phyloP scores from a whole-genome alignment of 495 filamentous ascomycete genomes.

The Aspergillus campestris region DNA sequence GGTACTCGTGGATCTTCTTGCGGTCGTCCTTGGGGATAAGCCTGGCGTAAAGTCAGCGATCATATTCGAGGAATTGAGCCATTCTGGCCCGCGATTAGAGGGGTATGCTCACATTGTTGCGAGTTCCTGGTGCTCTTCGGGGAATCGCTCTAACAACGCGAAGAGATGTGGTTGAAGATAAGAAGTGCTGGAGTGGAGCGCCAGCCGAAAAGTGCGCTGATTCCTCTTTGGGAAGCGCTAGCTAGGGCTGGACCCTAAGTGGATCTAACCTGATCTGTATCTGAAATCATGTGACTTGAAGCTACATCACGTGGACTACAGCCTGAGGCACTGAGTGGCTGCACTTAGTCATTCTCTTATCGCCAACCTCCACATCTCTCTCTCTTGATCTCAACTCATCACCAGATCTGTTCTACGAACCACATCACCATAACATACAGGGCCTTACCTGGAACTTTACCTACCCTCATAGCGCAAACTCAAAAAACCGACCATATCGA shows the following conservation, averaged over 20 bases:
- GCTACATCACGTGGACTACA: not conserved
- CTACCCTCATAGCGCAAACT: not conserved
- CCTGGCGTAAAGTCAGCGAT: conserved; percentile 41
- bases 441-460: not conserved
- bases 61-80: not conserved
- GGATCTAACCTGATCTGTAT: no score
- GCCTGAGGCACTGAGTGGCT: conserved; percentile 4
- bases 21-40: conserved; percentile 99
- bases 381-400: conserved; percentile 1
- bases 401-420: no score
- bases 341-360: conserved; percentile 1
- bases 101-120: conserved; percentile 43
- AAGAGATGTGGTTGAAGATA: conserved; percentile 34
- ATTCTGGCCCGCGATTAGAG: not conserved
- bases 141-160: conserved; percentile 50
- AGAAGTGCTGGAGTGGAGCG: conserved; percentile 30
- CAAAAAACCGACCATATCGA: not conserved
- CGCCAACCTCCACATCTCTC: conserved; percentile 1
- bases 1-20: conserved; percentile 99
- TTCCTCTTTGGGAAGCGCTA: conserved; percentile 20
- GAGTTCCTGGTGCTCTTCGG: conserved; percentile 51
- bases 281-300: conserved; percentile 14
- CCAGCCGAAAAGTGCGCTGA: conserved; percentile 33
- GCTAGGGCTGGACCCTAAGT: conserved; percentile 36
- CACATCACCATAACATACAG: not conserved